These are phyloP conservation scores for Rhamnella rubrinervis DNA, from an alignment of 331 rosid species.

Conservation along the genomic window DNA sequence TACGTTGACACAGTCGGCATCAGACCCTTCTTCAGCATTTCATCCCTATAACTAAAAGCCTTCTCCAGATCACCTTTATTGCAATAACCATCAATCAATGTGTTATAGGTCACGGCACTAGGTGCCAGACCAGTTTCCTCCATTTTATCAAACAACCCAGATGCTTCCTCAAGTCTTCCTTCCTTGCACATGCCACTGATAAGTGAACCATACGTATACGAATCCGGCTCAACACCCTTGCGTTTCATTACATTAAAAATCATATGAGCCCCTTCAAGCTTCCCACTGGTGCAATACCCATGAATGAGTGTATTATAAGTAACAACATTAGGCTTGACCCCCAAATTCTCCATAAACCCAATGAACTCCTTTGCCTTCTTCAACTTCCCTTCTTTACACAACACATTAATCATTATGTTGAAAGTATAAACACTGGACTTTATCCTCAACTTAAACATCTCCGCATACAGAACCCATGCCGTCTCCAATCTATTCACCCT, in stretches of 20 bases:
- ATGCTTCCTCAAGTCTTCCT: slow-evolving; percentile 62
- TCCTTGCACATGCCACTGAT: slow-evolving; percentile 64
- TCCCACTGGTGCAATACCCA: slow-evolving; percentile 55
- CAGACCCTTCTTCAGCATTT: slow-evolving; percentile 68
- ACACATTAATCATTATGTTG: slow-evolving; percentile 78
- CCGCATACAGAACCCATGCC: slow-evolving; percentile 79
- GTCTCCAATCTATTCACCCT: slow-evolving; percentile 46
- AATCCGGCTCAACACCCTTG: slow-evolving; percentile 64
- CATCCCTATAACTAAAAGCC: slow-evolving; percentile 60
- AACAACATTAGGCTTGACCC: slow-evolving; percentile 57
- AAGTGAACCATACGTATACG: slow-evolving; percentile 61
- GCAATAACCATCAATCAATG: slow-evolving; percentile 73
- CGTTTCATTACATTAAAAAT: slow-evolving; percentile 50
- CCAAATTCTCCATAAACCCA: slow-evolving; percentile 62
- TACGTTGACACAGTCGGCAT: slow-evolving; percentile 57
- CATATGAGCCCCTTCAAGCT: slow-evolving; percentile 42
- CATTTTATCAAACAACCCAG: slow-evolving; percentile 51
- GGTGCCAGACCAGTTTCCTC: slow-evolving; percentile 53
- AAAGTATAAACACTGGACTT: slow-evolving; percentile 59
- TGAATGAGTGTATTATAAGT: slow-evolving; percentile 76
- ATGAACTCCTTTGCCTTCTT: slow-evolving; percentile 70
- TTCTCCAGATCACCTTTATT: slow-evolving; percentile 63
- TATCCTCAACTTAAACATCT: slow-evolving; percentile 76
- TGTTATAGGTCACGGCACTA: slow-evolving; percentile 64
- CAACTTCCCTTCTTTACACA: slow-evolving; percentile 83